Percentiles rank a stretch among this genome's conserved stretches.
Evolutionary conservation across 1,139 yeast species (phyloP).

Genomic region (Saccharomyces pastorianus): DNA sequence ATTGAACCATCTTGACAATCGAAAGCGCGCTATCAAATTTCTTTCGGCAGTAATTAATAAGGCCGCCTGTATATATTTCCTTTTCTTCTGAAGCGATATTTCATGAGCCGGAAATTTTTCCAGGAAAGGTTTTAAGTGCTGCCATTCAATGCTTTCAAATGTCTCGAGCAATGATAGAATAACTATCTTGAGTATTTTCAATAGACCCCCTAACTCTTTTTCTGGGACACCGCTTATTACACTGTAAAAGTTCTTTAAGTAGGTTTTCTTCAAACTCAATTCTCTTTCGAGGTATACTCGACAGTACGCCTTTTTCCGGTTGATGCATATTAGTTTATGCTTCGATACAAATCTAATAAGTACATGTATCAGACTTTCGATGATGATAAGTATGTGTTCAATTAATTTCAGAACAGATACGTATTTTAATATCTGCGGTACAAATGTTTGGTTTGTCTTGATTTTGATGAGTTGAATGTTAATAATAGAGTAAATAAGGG

Average conservation of each 20-base stretch:
- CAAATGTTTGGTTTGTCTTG: constrained; percentile 1
- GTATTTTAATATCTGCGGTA: background rate
- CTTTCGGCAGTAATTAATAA: constrained; percentile 15
- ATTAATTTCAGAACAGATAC: background rate
- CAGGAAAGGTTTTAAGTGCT: background rate
- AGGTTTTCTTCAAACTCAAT: background rate
- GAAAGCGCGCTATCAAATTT: constrained; percentile 14
- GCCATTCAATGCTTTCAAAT: constrained; percentile 5
- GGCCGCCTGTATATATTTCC: constrained; percentile 14
- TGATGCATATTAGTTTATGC: background rate
- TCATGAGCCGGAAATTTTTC: background rate
- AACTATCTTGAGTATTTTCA: background rate
- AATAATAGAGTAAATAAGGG: background rate
- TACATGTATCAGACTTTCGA: constrained; percentile 8
- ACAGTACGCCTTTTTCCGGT: background rate
- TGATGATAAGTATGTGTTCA: constrained; percentile 7
- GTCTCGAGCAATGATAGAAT: constrained; percentile 4
- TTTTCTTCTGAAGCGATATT: constrained; percentile 1
- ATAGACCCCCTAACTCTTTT: background rate
- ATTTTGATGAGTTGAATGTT: background rate
- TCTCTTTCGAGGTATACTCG: background rate
- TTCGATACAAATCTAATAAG: constrained; percentile 1
- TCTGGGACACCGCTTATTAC: background rate
- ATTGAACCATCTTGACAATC: constrained; percentile 10
- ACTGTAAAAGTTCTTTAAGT: background rate